These are phyloP conservation scores for Scutellaria barbata DNA, from an alignment of 257 asterid genomes.

Conservation along the genomic window DNA sequence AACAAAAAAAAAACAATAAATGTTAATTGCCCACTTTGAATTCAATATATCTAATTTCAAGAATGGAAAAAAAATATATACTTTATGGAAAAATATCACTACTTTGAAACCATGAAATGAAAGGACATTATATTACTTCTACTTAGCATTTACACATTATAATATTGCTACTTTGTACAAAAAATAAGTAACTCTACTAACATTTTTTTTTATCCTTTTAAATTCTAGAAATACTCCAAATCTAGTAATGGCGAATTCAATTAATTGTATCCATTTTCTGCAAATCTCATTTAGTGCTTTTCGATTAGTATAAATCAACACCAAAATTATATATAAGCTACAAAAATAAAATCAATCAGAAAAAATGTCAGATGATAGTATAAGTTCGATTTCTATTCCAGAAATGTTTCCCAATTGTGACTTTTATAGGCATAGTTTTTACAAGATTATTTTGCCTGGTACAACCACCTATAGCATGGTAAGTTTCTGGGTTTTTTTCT, in stretches of 20 bases:
- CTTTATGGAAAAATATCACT: background rate
- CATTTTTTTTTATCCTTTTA: background rate
- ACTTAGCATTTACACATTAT: too few species aligned
- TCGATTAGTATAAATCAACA: background rate
- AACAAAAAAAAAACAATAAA: background rate
- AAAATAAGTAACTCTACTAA: too few species aligned
- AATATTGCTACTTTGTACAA: background rate
- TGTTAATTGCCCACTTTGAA: background rate
- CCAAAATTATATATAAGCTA: background rate
- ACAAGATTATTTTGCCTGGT: conserved; percentile 35
- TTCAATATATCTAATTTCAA: background rate
- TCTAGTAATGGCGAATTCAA: background rate
- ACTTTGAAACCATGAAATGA: background rate
- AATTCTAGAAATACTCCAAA: background rate
- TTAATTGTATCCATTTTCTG: conserved; percentile 24
- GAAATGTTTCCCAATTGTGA: background rate
- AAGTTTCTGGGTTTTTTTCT: background rate
- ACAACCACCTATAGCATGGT: conserved; percentile 24
- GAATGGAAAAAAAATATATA: background rate
- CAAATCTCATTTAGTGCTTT: conserved; percentile 27
- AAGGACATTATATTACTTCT: background rate
- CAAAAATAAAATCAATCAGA: background rate
- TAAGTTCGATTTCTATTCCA: background rate
- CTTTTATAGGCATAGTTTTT: conserved; percentile 24
- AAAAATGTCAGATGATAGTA: background rate